Evolutionary conservation across 2,329 filamentous ascomycete genomes (phyloP).

Genomic region (Anthostomella pinea): DNA sequence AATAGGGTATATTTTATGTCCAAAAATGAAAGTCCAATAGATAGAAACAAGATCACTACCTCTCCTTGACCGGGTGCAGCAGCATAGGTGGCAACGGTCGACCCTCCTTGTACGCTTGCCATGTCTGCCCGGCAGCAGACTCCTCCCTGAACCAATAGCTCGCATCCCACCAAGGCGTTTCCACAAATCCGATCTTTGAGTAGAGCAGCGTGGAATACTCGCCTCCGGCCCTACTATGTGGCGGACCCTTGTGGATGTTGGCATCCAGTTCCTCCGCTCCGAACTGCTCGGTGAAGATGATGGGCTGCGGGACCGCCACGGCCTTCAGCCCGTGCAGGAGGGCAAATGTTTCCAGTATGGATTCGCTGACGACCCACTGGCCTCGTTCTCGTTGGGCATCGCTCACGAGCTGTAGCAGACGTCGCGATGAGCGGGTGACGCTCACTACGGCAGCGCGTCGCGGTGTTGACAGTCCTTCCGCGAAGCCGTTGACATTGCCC

Average conservation of each 20-base stretch:
- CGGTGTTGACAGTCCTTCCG: conserved; percentile 46
- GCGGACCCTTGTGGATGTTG: conserved; percentile 12
- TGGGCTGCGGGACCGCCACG: conserved; percentile 73
- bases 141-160: conserved; percentile 20
- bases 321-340: conserved; percentile 74
- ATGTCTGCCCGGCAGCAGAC: conserved; percentile 8
- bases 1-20: too few relatives aligned
- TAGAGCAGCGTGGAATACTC: conserved; percentile 14
- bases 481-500: conserved; percentile 64
- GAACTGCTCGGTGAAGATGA: conserved; percentile 32
- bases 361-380: conserved; percentile 73
- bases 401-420: conserved; percentile 66
- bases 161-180: conserved; percentile 13
- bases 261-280: conserved; percentile 6
- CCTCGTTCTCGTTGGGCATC: conserved; percentile 61
- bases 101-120: conserved; percentile 11
- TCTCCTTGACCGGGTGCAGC: conserved; percentile 20
- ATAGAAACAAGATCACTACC: too few relatives aligned
- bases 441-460: conserved; percentile 70
- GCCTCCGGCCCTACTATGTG: conserved; percentile 15
- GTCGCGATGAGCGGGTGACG: conserved; percentile 60
- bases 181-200: conserved; percentile 11
- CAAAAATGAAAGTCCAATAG: too few relatives aligned
- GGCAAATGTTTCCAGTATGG: conserved; percentile 67
- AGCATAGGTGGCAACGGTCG: conserved; percentile 18